These are phyloP conservation scores for Emergomyces orientalis DNA, from an alignment of 2,329 filamentous ascomycete genomes.

Conservation along the genomic window DNA sequence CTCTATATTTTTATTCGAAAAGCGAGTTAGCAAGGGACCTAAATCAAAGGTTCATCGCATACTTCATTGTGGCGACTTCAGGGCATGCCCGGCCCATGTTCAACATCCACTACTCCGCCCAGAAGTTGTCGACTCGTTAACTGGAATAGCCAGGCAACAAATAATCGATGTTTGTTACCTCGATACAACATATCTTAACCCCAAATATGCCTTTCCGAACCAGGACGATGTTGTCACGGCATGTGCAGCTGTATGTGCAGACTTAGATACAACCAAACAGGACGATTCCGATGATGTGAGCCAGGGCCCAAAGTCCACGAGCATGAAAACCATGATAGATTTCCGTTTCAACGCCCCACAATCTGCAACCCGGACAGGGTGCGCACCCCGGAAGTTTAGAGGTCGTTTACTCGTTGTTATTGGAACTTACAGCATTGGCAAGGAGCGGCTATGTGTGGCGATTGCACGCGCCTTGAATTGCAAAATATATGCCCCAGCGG, in stretches of 20 bases:
- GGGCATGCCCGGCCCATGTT: conserved; percentile 78
- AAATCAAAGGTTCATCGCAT: conserved; percentile 62
- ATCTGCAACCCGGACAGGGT: conserved; percentile 27
- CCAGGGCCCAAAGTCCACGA: conserved; percentile 45
- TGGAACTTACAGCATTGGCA: conserved; percentile 95
- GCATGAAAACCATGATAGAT: conserved; percentile 52
- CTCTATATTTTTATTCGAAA: conserved; percentile 87
- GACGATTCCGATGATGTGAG: conserved; percentile 44
- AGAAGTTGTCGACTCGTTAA: conserved; percentile 58
- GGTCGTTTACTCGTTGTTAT: conserved; percentile 78
- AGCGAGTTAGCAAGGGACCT: conserved; percentile 53
- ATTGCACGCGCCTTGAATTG: conserved; percentile 77
- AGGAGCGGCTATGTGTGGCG: conserved; percentile 88
- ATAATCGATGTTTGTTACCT: conserved; percentile 93
- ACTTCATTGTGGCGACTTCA: conserved; percentile 90
- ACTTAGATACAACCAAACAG: conserved; percentile 56
- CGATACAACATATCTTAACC: conserved; percentile 93
- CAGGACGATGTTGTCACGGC: conserved; percentile 81
- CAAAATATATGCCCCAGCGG: conserved; percentile 79
- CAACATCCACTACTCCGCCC: conserved; percentile 72
- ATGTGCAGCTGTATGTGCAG: conserved; percentile 80
- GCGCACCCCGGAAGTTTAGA: conserved; percentile 28
- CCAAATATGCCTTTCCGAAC: conserved; percentile 85
- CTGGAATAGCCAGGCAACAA: conserved; percentile 66
- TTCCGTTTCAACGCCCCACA: conserved; percentile 46